phyloP scores from a whole-genome alignment of 805 yeast genomes.

The Candida loeiensis region DNA sequence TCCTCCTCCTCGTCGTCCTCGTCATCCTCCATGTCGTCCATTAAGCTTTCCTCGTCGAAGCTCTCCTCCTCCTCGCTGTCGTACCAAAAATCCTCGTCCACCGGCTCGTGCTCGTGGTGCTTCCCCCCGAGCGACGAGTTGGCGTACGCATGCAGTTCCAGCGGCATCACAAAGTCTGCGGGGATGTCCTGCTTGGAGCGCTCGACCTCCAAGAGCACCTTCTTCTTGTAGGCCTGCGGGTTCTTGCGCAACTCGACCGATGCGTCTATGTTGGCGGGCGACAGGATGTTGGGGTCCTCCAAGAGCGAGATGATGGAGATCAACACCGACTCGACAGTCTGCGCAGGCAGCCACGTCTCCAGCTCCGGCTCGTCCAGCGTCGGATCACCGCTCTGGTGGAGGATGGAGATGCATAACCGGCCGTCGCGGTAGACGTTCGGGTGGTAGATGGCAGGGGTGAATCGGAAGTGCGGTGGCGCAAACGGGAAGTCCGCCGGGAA shows the following conservation, averaged over 20 bases:
- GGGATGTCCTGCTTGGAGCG: conserved; percentile 85
- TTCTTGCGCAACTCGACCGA: conserved; percentile 85
- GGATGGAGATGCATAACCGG: conserved; percentile 83
- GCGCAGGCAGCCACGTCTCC: conserved; percentile 93
- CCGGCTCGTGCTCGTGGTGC: conserved; percentile 51
- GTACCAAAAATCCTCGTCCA: conserved; percentile 83
- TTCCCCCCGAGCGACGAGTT: conserved; percentile 30
- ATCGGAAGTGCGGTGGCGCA: conserved; percentile 87
- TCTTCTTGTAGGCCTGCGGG: conserved; percentile 68
- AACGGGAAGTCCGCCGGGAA: conserved; percentile 91
- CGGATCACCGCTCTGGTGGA: conserved; percentile 89
- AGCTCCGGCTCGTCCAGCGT: conserved; percentile 88
- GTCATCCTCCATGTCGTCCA: conserved; percentile 45
- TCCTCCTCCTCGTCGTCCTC: conserved; percentile 60
- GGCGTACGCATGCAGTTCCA: conserved; percentile 47
- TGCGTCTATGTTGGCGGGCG: conserved; percentile 97
- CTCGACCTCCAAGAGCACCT: conserved; percentile 78
- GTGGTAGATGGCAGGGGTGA: conserved; percentile 90
- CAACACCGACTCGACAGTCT: conserved; percentile 86
- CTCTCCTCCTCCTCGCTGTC: conserved; percentile 50
- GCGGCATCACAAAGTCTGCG: conserved; percentile 77
- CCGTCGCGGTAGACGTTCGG: conserved; percentile 96
- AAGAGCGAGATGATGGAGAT: conserved; percentile 85
- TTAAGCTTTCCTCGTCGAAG: conserved; percentile 45
- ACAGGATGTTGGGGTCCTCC: conserved; percentile 88